Evolutionary conservation across 2,329 filamentous ascomycete genomes (phyloP).

Genomic region (Xylaria sp.): DNA sequence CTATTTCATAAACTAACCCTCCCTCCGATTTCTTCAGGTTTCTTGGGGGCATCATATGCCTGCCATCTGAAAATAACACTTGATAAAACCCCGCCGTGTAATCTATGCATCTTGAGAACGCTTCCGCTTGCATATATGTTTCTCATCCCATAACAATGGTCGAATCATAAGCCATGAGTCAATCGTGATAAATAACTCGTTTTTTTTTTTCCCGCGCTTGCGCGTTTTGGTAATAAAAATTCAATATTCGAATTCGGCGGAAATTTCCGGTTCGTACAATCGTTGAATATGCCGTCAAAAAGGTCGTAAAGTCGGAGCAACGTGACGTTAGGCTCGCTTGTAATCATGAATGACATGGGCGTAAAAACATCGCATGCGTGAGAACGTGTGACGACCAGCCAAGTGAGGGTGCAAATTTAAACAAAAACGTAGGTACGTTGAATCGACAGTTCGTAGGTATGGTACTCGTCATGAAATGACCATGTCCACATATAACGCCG

Average conservation of each 20-base stretch:
- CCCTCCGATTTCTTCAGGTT: conserved; percentile 8
- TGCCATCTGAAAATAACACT: conserved; percentile 11
- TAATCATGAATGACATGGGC: conserved; percentile 37
- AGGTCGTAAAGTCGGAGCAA: conserved; percentile 43
- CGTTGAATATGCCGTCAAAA: conserved; percentile 42
- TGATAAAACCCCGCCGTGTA: conserved; percentile 26
- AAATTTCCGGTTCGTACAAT: conserved; percentile 44
- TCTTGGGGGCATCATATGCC: conserved; percentile 6
- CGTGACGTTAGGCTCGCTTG: conserved; percentile 34
- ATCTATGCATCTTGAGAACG: conserved; percentile 40
- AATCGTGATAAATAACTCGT: conserved; percentile 31
- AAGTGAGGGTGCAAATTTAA: conserved; percentile 35
- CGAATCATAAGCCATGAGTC: conserved; percentile 41
- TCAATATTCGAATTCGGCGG: background rate
- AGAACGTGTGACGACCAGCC: conserved; percentile 42
- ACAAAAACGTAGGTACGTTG: conserved; percentile 36
- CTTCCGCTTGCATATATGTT: conserved; percentile 35
- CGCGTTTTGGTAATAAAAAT: conserved; percentile 36
- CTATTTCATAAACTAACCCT: conserved; percentile 8
- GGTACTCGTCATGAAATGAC: conserved; percentile 44
- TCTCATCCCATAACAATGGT: conserved; percentile 33
- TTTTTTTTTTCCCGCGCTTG: conserved; percentile 43
- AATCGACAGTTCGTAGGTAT: conserved; percentile 36
- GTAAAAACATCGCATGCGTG: conserved; percentile 40
- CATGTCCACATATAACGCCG: conserved; percentile 50